These are phyloP conservation scores for Hypocrella siamensis DNA, from an alignment of 2,329 filamentous ascomycete species.

Conservation along the genomic window DNA sequence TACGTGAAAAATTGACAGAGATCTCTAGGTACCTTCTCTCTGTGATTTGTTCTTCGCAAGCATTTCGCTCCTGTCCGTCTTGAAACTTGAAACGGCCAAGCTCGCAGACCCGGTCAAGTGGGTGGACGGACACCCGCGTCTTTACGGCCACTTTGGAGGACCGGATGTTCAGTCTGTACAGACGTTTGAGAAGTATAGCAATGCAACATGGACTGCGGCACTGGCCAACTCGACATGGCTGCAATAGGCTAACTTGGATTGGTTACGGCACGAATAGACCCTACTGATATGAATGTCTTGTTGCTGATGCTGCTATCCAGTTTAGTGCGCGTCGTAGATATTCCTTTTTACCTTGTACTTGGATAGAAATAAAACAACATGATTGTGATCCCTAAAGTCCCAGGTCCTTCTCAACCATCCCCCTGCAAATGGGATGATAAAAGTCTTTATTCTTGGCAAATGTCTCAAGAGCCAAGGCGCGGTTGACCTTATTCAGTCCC, in stretches of 20 bases:
- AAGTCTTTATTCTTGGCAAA: slow-evolving; percentile 83
- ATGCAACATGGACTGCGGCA: slow-evolving; percentile 29
- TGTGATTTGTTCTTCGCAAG: slow-evolving; percentile 27
- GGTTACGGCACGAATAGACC: no score
- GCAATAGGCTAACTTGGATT: no score
- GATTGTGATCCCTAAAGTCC: slow-evolving; percentile 15
- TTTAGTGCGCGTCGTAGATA: no score
- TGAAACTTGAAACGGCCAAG: slow-evolving; percentile 35
- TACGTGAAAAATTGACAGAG: not conserved
- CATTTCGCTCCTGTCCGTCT: slow-evolving; percentile 25
- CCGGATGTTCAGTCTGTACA: slow-evolving; percentile 31
- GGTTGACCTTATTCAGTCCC: slow-evolving; percentile 58
- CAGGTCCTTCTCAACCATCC: slow-evolving; percentile 76
- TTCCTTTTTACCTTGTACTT: no score
- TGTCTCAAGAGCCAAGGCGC: slow-evolving; percentile 59
- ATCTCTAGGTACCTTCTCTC: slow-evolving; percentile 26
- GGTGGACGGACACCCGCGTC: slow-evolving; percentile 43
- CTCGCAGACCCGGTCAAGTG: slow-evolving; percentile 31
- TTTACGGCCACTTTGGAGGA: slow-evolving; percentile 41
- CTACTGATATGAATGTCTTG: not conserved
- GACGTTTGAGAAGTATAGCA: slow-evolving; percentile 28
- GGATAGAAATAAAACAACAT: no score
- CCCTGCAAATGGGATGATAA: slow-evolving; percentile 86
- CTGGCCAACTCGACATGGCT: slow-evolving; percentile 26
- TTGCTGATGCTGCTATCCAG: not conserved